Evolutionary conservation across 768 basidiomycete genomes (phyloP).

Genomic region (Tephrocybe sp.): DNA sequence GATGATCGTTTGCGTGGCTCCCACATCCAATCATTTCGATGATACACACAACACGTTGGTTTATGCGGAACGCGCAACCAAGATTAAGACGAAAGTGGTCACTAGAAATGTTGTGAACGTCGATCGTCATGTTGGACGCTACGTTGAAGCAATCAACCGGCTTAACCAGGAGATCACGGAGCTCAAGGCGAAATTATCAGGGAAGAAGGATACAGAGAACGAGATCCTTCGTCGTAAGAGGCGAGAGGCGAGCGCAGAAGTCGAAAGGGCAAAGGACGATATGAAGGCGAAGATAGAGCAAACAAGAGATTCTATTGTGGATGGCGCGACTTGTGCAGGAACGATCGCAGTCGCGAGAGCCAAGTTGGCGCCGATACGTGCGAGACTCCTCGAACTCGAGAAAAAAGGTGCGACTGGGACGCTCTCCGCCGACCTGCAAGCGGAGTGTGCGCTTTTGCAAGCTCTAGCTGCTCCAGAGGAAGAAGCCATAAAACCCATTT

Average conservation of each 20-base stretch:
- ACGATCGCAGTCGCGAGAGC: constrained; percentile 67
- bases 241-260: constrained; percentile 68
- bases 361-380: constrained; percentile 62
- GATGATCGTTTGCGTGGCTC: constrained; percentile 98
- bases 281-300: constrained; percentile 70
- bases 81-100: constrained; percentile 97
- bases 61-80: constrained; percentile 96
- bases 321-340: constrained; percentile 73
- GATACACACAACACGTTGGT: constrained; percentile 98
- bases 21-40: constrained; percentile 93
- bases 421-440: constrained; percentile 59
- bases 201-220: constrained; percentile 59
- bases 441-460: constrained; percentile 67
- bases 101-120: constrained; percentile 95
- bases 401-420: constrained; percentile 33
- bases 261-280: constrained; percentile 71
- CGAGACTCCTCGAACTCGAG: constrained; percentile 59
- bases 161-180: constrained; percentile 81
- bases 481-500: constrained; percentile 55
- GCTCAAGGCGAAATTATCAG: constrained; percentile 82
- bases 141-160: constrained; percentile 90
- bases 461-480: constrained; percentile 73
- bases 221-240: constrained; percentile 66
- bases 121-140: constrained; percentile 91
- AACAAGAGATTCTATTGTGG: constrained; percentile 65